Conservation (phyloP, 2,329 filamentous ascomycete species). For the Aspergillus novoparasiticus region DNA sequence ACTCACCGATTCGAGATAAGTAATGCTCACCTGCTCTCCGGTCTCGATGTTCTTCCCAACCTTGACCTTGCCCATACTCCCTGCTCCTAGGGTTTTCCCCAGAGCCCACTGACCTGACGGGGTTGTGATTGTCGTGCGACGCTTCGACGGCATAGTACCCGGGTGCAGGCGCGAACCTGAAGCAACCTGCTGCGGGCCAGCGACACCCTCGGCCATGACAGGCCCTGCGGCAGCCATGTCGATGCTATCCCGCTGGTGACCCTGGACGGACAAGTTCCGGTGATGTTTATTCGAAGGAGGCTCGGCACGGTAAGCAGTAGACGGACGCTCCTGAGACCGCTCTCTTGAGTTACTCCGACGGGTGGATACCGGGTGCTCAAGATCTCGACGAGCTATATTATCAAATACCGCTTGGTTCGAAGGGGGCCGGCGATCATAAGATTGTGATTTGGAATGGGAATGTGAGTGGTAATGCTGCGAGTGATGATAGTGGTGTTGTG, state of each 20-base stretch:
- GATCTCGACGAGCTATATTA: constrained; percentile 67
- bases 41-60: constrained; percentile 87
- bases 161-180: constrained; percentile 33
- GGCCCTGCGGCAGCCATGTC: constrained; percentile 53
- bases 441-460: constrained; percentile 43
- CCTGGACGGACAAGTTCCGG: constrained; percentile 42
- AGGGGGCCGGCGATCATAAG: constrained; percentile 49
- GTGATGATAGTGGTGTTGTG: constrained; percentile 31
- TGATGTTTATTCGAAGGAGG: constrained; percentile 51
- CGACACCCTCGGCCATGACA: constrained; percentile 55
- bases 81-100: constrained; percentile 94
- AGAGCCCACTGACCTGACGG: constrained; percentile 91
- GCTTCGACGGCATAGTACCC: constrained; percentile 47
- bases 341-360: constrained; percentile 69
- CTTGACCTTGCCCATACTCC: constrained; percentile 99
- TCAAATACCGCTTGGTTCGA: constrained; percentile 52
- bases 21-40: constrained; percentile 75
- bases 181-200: constrained; percentile 54
- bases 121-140: constrained; percentile 82
- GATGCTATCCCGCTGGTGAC: constrained; percentile 46
- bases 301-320: constrained; percentile 55
- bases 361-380: constrained; percentile 63
- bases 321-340: constrained; percentile 48
- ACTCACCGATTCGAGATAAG: not conserved
- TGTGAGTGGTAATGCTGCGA: constrained; percentile 34